Conservation (phyloP, 2,329 filamentous ascomycete genomes). For the Neonectria magnoliae region DNA sequence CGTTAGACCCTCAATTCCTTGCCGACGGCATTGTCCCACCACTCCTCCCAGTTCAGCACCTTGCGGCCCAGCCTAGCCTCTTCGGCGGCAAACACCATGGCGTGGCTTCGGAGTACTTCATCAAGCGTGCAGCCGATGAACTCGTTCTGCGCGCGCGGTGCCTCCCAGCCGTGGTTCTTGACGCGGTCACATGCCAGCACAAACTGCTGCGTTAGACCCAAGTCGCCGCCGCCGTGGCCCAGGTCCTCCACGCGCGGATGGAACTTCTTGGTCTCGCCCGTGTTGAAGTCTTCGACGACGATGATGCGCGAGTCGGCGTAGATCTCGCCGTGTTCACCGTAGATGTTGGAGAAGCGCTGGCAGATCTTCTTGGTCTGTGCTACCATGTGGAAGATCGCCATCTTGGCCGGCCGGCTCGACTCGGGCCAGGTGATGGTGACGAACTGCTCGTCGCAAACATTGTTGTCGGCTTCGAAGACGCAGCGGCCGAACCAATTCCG, state of each 20-base stretch:
- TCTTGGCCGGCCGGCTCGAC: constrained; percentile 74
- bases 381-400: constrained; percentile 92
- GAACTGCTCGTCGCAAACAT: constrained; percentile 91
- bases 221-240: constrained; percentile 54
- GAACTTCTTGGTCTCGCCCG: constrained; percentile 46
- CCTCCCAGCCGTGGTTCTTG: constrained; percentile 73
- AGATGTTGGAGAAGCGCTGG: constrained; percentile 84
- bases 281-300: constrained; percentile 70
- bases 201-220: constrained; percentile 80
- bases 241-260: constrained; percentile 48
- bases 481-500: constrained; percentile 91
- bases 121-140: constrained; percentile 86
- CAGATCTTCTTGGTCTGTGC: constrained; percentile 90
- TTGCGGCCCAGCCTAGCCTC: constrained; percentile 77
- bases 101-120: constrained; percentile 89
- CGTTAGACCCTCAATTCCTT: constrained; percentile 22
- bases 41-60: constrained; percentile 78
- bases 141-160: constrained; percentile 76
- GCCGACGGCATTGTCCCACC: constrained; percentile 69
- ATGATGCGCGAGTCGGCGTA: constrained; percentile 84
- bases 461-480: constrained; percentile 92
- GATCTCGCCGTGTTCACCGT: constrained; percentile 87
- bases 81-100: constrained; percentile 93
- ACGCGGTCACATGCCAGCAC: constrained; percentile 83
- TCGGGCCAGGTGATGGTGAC: constrained; percentile 92